Evolutionary conservation across 2,329 filamentous ascomycete species (phyloP), one percentile per base, ranked within the genome.

Genomic region (Aspergillus spinulosporus): DNA sequence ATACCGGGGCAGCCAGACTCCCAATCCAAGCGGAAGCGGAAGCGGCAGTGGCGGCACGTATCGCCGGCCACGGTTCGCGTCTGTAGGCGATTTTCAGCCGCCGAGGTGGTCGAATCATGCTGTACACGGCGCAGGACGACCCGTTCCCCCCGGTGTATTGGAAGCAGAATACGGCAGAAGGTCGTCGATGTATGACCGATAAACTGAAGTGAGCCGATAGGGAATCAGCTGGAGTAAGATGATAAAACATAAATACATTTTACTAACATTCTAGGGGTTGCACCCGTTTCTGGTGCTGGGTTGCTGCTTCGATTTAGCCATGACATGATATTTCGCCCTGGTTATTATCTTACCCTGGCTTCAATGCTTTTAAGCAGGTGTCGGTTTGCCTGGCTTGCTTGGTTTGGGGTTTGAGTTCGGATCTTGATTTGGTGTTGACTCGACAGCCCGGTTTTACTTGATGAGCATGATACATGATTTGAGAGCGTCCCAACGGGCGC

Each of bases 181-280:
- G 31, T 37, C 54, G 45, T 45, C 54, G 5, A 49, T 57, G 49
- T 57, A 57, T 34, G 54, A 57, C 26, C 54, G 54, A 32, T 57
- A 28, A 45, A 15, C 21, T 21, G 14, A 3, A 8, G 15, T 28
- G 42, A 21, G 26, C 15, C 12, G 34, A 37, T n/a, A 21, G 21
- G 21, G 21, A 21, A 21, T 21, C 21, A 21, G 21, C 21, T 29
- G 28, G 11, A 14, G 28, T 47, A 53, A 39, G 29, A 31, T 36
- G 34, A 34, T 34, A 34, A 21, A 21, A 21, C 21, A 21, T 21
- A 21, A 21, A 21, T 21, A 21, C 21, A 21, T 21, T 42, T 21
- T 42, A 54, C 29, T 51, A 47, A 56, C 34, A 49, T 39, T 50
- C 5, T 34, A 34, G 31, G 31, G 5, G 31, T 34, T 34, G 21